Conservation (phyloP, 495 filamentous ascomycete genomes). For the Talaromyces liani region DNA sequence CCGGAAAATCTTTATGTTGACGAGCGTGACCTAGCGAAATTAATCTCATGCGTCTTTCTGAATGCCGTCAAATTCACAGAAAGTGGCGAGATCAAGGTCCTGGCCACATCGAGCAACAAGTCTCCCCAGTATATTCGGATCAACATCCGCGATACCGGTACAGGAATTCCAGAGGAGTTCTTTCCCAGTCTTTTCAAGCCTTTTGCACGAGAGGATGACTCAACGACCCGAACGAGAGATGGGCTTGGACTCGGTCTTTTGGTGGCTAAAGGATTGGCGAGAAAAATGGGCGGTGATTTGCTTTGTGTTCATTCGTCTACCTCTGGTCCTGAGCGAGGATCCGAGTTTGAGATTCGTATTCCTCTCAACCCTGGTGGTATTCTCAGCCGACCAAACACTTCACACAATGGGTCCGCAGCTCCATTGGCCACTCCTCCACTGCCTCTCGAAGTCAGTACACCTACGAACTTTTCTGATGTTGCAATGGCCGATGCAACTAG, state of each 20-base stretch:
- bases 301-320: constrained; percentile 62
- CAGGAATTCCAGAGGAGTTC: constrained; percentile 65
- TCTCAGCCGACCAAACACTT: constrained; percentile 30
- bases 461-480: not conserved
- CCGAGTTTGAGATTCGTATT: constrained; percentile 69
- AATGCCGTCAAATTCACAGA: constrained; percentile 81
- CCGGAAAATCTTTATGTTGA: constrained; percentile 63
- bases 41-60: constrained; percentile 65
- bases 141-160: constrained; percentile 60
- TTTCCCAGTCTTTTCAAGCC: constrained; percentile 67
- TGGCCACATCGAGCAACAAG: constrained; percentile 42
- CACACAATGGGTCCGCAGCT: constrained; percentile 17
- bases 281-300: constrained; percentile 70
- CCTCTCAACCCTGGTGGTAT: constrained; percentile 49
- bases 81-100: constrained; percentile 55
- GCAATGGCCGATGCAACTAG: not conserved
- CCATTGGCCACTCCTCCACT: constrained; percentile 15
- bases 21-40: constrained; percentile 64
- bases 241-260: constrained; percentile 68
- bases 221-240: constrained; percentile 63
- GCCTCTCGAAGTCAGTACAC: not conserved
- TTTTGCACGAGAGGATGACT: constrained; percentile 66
- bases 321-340: constrained; percentile 56
- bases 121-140: constrained; percentile 48
- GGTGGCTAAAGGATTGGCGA: constrained; percentile 67